Base-by-base conservation (phyloP, 192 early-diverging fungal species). In the Backusella macrospora region DNA sequence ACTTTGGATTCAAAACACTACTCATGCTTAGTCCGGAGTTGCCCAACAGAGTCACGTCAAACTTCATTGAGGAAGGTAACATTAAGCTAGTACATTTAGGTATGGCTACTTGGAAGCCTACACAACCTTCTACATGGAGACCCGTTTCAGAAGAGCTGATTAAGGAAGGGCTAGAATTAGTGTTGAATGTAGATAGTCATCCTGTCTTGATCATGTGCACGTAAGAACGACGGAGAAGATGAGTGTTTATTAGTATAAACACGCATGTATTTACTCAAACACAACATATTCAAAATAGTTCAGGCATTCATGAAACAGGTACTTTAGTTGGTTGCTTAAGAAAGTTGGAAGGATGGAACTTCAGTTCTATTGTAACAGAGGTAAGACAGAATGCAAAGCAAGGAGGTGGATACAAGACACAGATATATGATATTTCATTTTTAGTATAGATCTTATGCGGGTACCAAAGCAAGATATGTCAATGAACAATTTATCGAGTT, bases 401-500 rank as follows among this genome's bases (percentile, higher is more conserved):
- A 26, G 39, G 13, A 65, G 38, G 37, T 12, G 13, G 71, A 47
- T 9, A 13, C 9, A 42, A 8, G 18, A 14, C 29, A 34, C 29
- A 29, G 5, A 38, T 63, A 26, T 26, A 66, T n/a, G 5, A 29
- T 13, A 5, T 16, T 21, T 26, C 12, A 67, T 68, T 26, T 43
- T 74, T 73, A 91, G 90, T 99, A 97, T 74, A 94, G 94, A n/a
- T 89, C 89, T 68, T 98, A 92, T 84, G 96, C 95, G 6, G 94
- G 95, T 6, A 95, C 85, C 21, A 98, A 96, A 75, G 86, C 87
- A 7, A 87, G 95, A 38, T 95, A 93, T 75, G 86, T 90, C 9
- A 96, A 94, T 70, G 95, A 98, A 76, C 95, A 97, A 76, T 98
- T 98, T 70, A 96, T 98, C 55, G 96, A 98, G 77, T 82, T 98